Evolutionary conservation across 768 basidiomycete genomes (phyloP).

Genomic region (Termitomyces sp.): DNA sequence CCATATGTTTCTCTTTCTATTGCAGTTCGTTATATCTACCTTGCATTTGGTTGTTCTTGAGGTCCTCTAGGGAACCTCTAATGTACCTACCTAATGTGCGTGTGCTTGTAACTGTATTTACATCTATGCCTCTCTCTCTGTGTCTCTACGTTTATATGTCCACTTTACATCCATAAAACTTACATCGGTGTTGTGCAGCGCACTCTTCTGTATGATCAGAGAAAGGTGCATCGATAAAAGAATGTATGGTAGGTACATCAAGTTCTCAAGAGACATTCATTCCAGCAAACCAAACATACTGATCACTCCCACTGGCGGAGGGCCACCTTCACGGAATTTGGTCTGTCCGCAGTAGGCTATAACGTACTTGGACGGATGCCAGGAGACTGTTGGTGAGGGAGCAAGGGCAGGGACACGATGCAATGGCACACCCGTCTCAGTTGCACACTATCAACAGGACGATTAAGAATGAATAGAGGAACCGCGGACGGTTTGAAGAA

Average conservation of each 20-base stretch:
- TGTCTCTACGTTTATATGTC: neutral
- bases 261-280: constrained; percentile 12
- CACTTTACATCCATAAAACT: neutral
- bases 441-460: constrained; percentile 50
- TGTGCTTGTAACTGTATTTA: neutral
- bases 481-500: neutral
- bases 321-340: constrained; percentile 56
- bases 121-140: neutral
- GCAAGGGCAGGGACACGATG: constrained; percentile 73
- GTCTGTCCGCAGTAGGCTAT: constrained; percentile 81
- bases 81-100: neutral
- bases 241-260: neutral
- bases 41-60: neutral
- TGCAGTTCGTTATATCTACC: neutral
- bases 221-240: neutral
- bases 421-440: constrained; percentile 67
- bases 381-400: constrained; percentile 68
- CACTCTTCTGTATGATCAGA: neutral
- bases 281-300: constrained; percentile 62
- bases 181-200: neutral
- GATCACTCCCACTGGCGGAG: constrained; percentile 60
- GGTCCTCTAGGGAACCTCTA: neutral
- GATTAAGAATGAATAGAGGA: neutral
- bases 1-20: neutral
- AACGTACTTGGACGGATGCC: constrained; percentile 81